These are phyloP conservation scores for Calocybe gambosa DNA, from an alignment of 1,284 basidiomycete genomes.

Conservation along the genomic window DNA sequence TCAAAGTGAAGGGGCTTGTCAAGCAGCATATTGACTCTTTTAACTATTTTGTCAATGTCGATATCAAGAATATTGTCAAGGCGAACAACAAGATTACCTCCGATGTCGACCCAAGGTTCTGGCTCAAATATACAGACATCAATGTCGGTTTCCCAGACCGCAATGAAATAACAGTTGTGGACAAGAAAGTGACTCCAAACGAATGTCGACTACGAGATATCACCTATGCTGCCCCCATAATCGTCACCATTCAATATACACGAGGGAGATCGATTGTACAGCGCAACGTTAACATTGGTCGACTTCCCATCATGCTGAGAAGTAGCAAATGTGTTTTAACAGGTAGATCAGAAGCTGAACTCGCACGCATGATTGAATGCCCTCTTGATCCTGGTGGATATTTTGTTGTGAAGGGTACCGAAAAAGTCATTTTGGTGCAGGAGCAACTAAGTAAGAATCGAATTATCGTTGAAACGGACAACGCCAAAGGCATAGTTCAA, in stretches of 20 bases:
- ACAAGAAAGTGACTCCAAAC: slow-evolving; percentile 89
- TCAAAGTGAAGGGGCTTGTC: slow-evolving; percentile 96
- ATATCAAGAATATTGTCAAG: slow-evolving; percentile 94
- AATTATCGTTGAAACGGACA: slow-evolving; percentile 96
- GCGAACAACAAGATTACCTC: slow-evolving; percentile 93
- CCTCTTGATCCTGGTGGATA: slow-evolving; percentile 98
- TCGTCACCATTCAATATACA: slow-evolving; percentile 94
- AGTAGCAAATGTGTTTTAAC: slow-evolving; percentile 92
- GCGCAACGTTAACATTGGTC: slow-evolving; percentile 85
- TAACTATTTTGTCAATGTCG: slow-evolving; percentile 98
- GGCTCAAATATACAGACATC: slow-evolving; percentile 96
- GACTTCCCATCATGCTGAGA: slow-evolving; percentile 95
- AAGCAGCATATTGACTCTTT: slow-evolving; percentile 99
- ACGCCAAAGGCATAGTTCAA: slow-evolving; percentile 87
- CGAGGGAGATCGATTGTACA: slow-evolving; percentile 88
- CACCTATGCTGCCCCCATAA: slow-evolving; percentile 92
- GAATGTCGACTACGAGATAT: slow-evolving; percentile 97
- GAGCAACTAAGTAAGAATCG: slow-evolving; percentile 99
- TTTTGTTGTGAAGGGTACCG: slow-evolving; percentile 98
- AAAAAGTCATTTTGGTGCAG: slow-evolving; percentile 99
- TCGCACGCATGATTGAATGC: slow-evolving; percentile 94
- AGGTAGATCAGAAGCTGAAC: slow-evolving; percentile 70
- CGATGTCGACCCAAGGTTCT: slow-evolving; percentile 96
- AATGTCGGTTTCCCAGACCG: slow-evolving; percentile 88
- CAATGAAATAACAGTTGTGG: slow-evolving; percentile 76